Evolutionary conservation across 805 yeast species (phyloP).

Genomic region (Starmera quercuum): DNA sequence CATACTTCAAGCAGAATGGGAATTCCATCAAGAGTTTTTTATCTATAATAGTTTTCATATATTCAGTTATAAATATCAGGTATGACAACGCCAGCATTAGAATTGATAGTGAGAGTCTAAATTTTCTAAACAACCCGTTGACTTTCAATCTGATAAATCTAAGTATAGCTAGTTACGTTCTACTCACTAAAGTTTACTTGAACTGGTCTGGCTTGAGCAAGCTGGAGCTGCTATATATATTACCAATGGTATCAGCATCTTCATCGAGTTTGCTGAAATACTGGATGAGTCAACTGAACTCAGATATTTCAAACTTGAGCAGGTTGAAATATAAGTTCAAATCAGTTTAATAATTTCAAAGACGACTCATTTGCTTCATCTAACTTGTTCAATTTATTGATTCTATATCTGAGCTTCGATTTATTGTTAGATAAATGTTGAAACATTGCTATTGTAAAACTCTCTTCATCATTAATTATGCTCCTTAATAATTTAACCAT

Average conservation of each 20-base stretch:
- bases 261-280: neutral
- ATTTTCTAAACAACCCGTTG: neutral
- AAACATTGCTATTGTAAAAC: neutral
- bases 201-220: neutral
- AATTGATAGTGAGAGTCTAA: neutral
- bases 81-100: neutral
- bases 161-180: neutral
- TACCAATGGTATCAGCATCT: conserved; percentile 11
- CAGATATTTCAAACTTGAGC: conserved; percentile 9
- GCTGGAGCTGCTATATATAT: conserved; percentile 7
- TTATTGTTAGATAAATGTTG: neutral
- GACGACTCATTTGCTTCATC: neutral
- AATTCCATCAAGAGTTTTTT: conserved; percentile 4
- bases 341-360: conserved; percentile 12
- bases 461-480: conserved; percentile 9
- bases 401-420: neutral
- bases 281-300: neutral
- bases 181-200: neutral
- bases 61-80: neutral
- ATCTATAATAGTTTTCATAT: neutral
- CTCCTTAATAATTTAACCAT: conserved; percentile 14
- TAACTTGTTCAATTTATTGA: neutral
- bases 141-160: neutral
- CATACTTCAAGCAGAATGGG: conserved; percentile 10
- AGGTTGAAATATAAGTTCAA: conserved; percentile 23